Evolutionary conservation across 1,284 basidiomycete species (phyloP), one percentile per base, ranked within the genome.

Genomic region (Rhodotorula sp.): DNA sequence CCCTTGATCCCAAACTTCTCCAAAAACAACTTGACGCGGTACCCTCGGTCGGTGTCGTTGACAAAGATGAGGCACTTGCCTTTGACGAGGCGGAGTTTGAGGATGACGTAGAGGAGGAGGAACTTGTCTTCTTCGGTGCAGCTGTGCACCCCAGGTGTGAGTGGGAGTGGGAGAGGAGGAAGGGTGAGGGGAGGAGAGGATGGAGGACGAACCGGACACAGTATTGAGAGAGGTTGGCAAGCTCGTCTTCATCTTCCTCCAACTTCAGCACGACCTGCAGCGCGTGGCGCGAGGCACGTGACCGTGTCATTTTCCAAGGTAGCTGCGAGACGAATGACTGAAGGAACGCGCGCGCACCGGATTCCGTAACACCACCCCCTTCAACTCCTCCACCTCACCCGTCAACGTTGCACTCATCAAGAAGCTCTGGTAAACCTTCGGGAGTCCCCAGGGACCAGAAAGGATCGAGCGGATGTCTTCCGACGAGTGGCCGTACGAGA

Each of bases 401-500:
- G 93, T 94, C 87, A 99, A 90, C 0, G 96, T 99, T 5, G 96
- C 96, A 78, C 91, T 94, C 93, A 99, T 97, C 59, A 99, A 83
- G 80, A 95, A 95, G 13, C 91, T 92, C 80, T 99, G 96, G 76
- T 90, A 92, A 55, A 95, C 86, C 77, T 89, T 90, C 20, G 95
- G 94, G 10, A 99, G 84, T 76, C 86, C 88, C 58, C 81, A 81
- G 0, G 81, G 80, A 28, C 89, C 89, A 62, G 84, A 85, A 73
- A 97, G 87, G 59, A 99, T 90, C 66, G 90, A 86, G 51, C 88
- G 87, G 53, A 98, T 86, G 76, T 97, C 94, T 75, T 92, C 89
- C 75, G 94, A 90, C 53, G 78, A 81, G 78, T 99, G 93, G 9
- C 96, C 96, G 79, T 99, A 99, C 0, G 94, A 97, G 15, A 99